Percentiles rank a stretch among this genome's conserved stretches.
These are phyloP conservation scores for Phellopilus nigrolimitatus DNA, from an alignment of 1,284 basidiomycete species.

Conservation along the genomic window DNA sequence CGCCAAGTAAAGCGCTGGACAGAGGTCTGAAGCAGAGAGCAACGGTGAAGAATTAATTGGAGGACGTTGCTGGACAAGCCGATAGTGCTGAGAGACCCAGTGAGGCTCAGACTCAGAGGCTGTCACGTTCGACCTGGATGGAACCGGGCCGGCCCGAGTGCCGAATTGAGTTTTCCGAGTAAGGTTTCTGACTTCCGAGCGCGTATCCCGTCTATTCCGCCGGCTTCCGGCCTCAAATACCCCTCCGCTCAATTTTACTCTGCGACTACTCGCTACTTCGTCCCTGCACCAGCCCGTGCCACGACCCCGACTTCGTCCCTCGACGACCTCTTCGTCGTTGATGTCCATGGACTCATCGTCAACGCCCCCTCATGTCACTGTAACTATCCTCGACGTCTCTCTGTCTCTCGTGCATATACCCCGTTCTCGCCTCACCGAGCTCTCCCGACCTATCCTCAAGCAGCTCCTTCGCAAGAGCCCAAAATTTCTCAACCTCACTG, in stretches of 20 bases:
- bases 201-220: neutral
- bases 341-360: conserved; percentile 2
- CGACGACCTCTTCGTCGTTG: neutral
- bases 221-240: neutral
- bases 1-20: too few species aligned
- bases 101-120: too few species aligned
- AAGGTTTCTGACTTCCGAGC: neutral
- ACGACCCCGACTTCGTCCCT: neutral
- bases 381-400: conserved; percentile 62
- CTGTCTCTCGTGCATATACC: conserved; percentile 70
- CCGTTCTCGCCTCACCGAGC: conserved; percentile 52
- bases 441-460: conserved; percentile 58
- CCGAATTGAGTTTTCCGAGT: conserved; percentile 3
- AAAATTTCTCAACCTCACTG: conserved; percentile 68
- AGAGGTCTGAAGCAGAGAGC: too few species aligned
- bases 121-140: too few species aligned
- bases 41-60: neutral
- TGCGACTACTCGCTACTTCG: too few species aligned
- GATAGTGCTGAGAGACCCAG: neutral
- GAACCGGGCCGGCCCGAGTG: neutral
- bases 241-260: neutral
- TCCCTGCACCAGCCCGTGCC: neutral
- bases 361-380: conserved; percentile 40
- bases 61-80: neutral
- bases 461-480: conserved; percentile 64